Base-by-base conservation (phyloP, 2,329 filamentous ascomycete genomes). In the Rasamsonia emersonii region DNA sequence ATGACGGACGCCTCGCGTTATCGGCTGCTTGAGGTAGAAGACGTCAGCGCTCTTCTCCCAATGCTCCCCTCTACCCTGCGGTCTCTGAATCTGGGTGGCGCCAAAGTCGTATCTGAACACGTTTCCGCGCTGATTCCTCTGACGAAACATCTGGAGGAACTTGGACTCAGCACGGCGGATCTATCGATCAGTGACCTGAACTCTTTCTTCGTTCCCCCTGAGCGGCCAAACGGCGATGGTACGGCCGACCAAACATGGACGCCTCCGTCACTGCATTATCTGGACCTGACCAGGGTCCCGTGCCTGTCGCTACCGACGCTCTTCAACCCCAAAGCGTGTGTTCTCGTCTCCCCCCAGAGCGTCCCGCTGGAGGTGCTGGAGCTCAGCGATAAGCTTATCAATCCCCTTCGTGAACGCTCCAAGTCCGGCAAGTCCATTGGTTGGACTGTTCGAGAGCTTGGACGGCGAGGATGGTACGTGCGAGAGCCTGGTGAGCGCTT, bases 351-450 rank as follows among this genome's bases (percentile, higher is more conserved):
- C 30, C 52, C 62, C 4, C 66, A 68, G 30, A 77, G 79, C 10
- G 67, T 71, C 30, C 83, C 84, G 2, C 70, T 91, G 9, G 77
- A 82, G 44, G 84, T 89, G 18, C 67, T 91, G 30, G 84, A 91
- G 54, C 65, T 89, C 17, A 71, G 75, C 29, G 75, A 83, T 41
- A 77, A 81, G 41, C 71, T 80, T 14, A 79, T 77, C 46, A 68
- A 71, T 39, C 70, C 75, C 9, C 67, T 84, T 23, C 71, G 73
- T 34, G 79, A 82, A 53, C 69, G 76, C 4, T 65, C 70, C 37
- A 73, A 68, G 42, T 74, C 71, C n/a, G 66, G 47, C 35, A 57
- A 49, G 18, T 50, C 45, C 56, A 71, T 73, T 29, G 82, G 82
- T 11, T 89, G 83, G 83, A 72, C 70, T 4, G 67, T 80, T 5